Evolutionary conservation across 2,329 filamentous ascomycete genomes (phyloP).

Genomic region (Phyllosticta citriasiana): DNA sequence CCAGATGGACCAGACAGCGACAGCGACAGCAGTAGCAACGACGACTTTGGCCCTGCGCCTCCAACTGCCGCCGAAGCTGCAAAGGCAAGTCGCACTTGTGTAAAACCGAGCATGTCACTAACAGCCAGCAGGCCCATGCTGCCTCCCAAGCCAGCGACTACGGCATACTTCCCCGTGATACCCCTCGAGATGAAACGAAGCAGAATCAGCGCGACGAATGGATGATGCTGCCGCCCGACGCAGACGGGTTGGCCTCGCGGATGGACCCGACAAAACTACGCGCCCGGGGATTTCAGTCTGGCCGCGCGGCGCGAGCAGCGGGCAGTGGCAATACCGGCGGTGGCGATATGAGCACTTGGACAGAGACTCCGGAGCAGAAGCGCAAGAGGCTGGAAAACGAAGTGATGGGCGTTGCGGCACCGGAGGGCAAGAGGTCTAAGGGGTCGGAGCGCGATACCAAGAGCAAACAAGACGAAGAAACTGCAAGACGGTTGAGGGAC

Average conservation of each 20-base stretch:
- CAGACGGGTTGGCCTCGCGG: constrained; percentile 42
- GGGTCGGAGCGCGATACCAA: constrained; percentile 17
- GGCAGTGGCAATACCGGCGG: constrained; percentile 16
- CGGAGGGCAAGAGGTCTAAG: constrained; percentile 12
- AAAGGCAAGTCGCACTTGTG: constrained; percentile 14
- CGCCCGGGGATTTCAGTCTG: constrained; percentile 71
- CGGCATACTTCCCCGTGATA: constrained; percentile 9
- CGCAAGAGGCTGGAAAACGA: constrained; percentile 69
- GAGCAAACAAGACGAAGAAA: constrained; percentile 34
- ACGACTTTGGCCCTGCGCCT: constrained; percentile 37
- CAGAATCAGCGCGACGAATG: constrained; percentile 62
- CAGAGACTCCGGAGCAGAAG: constrained; percentile 84
- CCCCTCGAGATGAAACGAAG: constrained; percentile 15
- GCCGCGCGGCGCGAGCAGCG: constrained; percentile 45
- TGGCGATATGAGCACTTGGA: constrained; percentile 61
- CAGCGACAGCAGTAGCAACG: constrained; percentile 29
- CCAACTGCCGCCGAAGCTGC: constrained; percentile 18
- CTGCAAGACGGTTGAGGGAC: constrained; percentile 43
- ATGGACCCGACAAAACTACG: constrained; percentile 77
- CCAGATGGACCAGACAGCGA: constrained; percentile 19
- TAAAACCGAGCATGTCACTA: background rate
- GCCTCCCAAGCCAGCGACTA: constrained; percentile 7
- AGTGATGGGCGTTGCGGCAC: constrained; percentile 59
- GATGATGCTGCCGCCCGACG: constrained; percentile 42
- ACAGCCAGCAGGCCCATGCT: background rate